These are phyloP conservation scores for Pyrenochaeta sp. DNA, from an alignment of 2,329 filamentous ascomycete species.

Conservation along the genomic window DNA sequence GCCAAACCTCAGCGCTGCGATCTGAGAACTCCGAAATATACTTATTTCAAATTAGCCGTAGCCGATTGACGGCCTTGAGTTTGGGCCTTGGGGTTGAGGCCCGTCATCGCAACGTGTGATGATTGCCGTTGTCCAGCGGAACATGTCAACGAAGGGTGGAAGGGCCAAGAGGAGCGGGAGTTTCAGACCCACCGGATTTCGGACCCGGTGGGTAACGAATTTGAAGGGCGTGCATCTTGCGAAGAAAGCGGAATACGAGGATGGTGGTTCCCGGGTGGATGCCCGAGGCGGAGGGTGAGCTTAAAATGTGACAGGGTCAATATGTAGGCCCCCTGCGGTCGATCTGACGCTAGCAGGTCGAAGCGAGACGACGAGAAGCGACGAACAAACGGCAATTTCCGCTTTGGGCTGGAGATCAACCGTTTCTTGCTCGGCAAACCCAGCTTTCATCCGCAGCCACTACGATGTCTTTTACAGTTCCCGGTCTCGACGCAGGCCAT, in stretches of 20 bases:
- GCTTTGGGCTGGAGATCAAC: slow-evolving; percentile 1
- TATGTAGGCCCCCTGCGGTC: not conserved
- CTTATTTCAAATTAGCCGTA: not conserved
- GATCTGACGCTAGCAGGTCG: not conserved
- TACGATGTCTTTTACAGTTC: not conserved
- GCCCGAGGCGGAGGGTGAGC: not conserved
- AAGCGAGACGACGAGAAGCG: slow-evolving; percentile 1
- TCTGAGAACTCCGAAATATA: no score
- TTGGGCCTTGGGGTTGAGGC: slow-evolving; percentile 7
- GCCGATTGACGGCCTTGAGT: not conserved
- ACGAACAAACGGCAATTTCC: not conserved
- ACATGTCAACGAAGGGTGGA: not conserved
- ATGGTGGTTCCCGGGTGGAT: slow-evolving; percentile 1
- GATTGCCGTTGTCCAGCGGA: not conserved
- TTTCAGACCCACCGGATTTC: not conserved
- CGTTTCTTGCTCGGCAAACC: not conserved
- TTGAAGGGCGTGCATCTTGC: not conserved
- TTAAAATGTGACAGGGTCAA: not conserved
- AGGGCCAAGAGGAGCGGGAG: not conserved
- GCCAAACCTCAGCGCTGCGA: not conserved
- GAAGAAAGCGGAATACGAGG: not conserved
- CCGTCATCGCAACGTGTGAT: slow-evolving; percentile 1
- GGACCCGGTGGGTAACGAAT: not conserved
- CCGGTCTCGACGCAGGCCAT: slow-evolving; percentile 1
- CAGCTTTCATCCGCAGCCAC: not conserved